These are phyloP conservation scores for Trapa bicornis DNA, from an alignment of 345 rosid species.

Conservation along the genomic window DNA sequence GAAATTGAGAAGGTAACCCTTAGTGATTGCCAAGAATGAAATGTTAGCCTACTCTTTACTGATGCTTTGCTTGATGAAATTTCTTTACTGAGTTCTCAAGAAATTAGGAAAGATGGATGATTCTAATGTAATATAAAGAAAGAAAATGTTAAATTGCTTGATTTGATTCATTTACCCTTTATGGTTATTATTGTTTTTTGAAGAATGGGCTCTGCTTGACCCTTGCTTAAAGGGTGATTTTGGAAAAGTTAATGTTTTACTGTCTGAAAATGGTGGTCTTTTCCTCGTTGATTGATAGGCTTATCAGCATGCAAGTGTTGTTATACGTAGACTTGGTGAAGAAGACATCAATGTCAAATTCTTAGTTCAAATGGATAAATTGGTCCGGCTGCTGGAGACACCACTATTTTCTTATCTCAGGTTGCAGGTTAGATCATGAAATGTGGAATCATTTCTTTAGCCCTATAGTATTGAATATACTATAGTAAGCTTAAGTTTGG, in stretches of 20 bases:
- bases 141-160: neutral
- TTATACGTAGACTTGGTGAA: conserved; percentile 84
- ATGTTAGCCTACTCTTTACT: too few relatives aligned
- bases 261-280: neutral
- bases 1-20: too few relatives aligned
- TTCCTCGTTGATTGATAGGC: conserved; percentile 38
- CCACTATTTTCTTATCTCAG: conserved; percentile 96
- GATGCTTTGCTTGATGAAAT: too few relatives aligned
- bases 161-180: conserved; percentile 1
- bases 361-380: conserved; percentile 95
- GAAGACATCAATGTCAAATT: conserved; percentile 91
- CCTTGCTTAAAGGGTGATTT: neutral
- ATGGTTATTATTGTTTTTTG: neutral
- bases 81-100: too few relatives aligned
- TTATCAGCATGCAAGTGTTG: conserved; percentile 84
- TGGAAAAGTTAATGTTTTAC: neutral
- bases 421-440: conserved; percentile 58
- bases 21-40: too few relatives aligned
- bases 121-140: neutral
- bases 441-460: neutral
- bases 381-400: conserved; percentile 90
- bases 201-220: neutral
- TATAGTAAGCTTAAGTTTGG: neutral
- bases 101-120: neutral
- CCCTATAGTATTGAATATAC: neutral